Evolutionary conservation across 2,329 filamentous ascomycete species (phyloP), one percentile per base, ranked within the genome.

Genomic region (Neopestalotiopsis sp.): DNA sequence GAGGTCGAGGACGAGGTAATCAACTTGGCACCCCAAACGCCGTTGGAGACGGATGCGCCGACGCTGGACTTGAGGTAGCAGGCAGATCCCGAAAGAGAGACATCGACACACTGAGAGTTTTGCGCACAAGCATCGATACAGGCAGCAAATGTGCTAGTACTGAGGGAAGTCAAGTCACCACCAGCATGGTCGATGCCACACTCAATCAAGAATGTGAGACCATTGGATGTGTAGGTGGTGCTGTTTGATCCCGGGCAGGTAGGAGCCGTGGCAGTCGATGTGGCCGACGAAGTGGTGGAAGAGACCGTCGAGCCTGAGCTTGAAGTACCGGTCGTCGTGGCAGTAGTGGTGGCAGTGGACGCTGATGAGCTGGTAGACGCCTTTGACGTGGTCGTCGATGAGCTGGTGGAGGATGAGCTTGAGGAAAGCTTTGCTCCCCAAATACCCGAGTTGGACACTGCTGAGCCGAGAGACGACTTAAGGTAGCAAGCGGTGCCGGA

Each of bases 21-120:
- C 14, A 59, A 24, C 24, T 32, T 59, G 10, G 57, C 57, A 17
- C 57, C 57, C 57, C 57, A 59, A 10, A 59, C 57, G 9, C 57
- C 57, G 6, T 59, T 59, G 10, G 57, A 59, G 2, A 59, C 57
- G n/a, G 57, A 14, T 30, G 57, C 57, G 14, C 57, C 57, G 9
- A 59, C 4, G n/a, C 20, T 59, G n/a, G 57, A 59, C 30, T 59
- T 59, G 57, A 59, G 57, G 30, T 59, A 59, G 57, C 57, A 59
- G n/a, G 57, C 57, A 1, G 57, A 59, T 14, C 57, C 57, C 30
- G 57, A 59, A 4, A 59, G 24, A 17, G 20, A 30, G 24, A 59
- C 57, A n/a, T 59, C 57, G 17, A 59, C 57, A 32, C 57, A 59
- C 14, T 59, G 57, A 6, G 57, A 32, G 12, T 59, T 59, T 3